These are phyloP conservation scores for Allantophomopsis lycopodina DNA, from an alignment of 2,329 filamentous ascomycete species.

Conservation along the genomic window DNA sequence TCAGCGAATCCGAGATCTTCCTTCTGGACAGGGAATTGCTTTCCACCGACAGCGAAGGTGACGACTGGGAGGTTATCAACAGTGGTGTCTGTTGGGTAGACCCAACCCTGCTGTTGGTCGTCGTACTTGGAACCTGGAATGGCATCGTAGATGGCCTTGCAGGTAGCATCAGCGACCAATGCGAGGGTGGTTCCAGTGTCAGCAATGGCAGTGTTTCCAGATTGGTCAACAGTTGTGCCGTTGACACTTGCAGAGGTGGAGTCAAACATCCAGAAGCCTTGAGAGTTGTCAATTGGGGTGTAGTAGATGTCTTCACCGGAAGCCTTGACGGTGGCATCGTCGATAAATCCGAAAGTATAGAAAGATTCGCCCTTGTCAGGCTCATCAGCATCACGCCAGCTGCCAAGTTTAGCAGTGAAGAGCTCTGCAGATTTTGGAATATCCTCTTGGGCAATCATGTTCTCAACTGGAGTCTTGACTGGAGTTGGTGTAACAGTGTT, in stretches of 20 bases:
- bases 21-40: constrained; percentile 40
- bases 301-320: constrained; percentile 42
- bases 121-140: constrained; percentile 49
- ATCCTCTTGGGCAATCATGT: constrained; percentile 46
- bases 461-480: constrained; percentile 51
- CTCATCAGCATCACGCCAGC: constrained; percentile 33
- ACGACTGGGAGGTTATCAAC: constrained; percentile 42
- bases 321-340: constrained; percentile 41
- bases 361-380: constrained; percentile 33
- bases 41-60: constrained; percentile 48
- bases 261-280: constrained; percentile 56
- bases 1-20: constrained; percentile 44
- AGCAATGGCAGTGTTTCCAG: constrained; percentile 51
- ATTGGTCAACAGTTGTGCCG: constrained; percentile 32
- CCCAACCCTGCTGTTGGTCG: constrained; percentile 42
- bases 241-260: constrained; percentile 43
- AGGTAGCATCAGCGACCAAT: constrained; percentile 46
- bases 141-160: constrained; percentile 45
- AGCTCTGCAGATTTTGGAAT: constrained; percentile 33
- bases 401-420: constrained; percentile 44
- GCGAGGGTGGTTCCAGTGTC: constrained; percentile 61
- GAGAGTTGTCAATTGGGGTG: constrained; percentile 44
- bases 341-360: constrained; percentile 64
- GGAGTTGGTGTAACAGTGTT: constrained; percentile 44
- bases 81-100: constrained; percentile 41